Conservation (phyloP, 805 yeast genomes). For the Candida schatavii region DNA sequence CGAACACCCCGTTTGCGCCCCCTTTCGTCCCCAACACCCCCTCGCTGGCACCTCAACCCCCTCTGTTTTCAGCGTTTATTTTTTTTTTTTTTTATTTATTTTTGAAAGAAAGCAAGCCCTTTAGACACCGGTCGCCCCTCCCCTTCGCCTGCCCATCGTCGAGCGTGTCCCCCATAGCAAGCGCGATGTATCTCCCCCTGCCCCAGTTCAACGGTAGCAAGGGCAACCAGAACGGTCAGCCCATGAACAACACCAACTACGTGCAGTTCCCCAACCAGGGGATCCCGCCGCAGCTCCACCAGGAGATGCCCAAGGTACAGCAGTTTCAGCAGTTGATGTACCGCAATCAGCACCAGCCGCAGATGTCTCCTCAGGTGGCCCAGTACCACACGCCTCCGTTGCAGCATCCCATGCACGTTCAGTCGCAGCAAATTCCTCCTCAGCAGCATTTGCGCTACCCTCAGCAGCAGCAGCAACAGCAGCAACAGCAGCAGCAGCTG, state of each 20-base stretch:
- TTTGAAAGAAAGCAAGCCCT: conserved; percentile 8
- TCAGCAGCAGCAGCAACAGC: conserved; percentile 12
- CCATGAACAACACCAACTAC: conserved; percentile 3
- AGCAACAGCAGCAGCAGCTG: conserved; percentile 12
- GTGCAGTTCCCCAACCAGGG: conserved; percentile 5
- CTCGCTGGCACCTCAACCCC: too few relatives aligned
- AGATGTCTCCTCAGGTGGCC: conserved; percentile 3
- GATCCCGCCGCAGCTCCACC: conserved; percentile 9
- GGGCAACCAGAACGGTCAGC: conserved; percentile 3
- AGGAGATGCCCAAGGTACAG: conserved; percentile 7
- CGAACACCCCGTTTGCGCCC: too few relatives aligned
- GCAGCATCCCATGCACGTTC: conserved; percentile 5
- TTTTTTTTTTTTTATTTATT: conserved; percentile 6
- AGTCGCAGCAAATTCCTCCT: background rate
- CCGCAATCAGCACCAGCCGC: conserved; percentile 6
- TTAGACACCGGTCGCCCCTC: too few relatives aligned
- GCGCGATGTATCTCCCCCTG: conserved; percentile 5
- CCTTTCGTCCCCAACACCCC: too few relatives aligned
- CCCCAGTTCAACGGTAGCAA: conserved; percentile 6
- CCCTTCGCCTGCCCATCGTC: too few relatives aligned
- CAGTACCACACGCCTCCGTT: conserved; percentile 3
- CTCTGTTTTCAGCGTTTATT: background rate
- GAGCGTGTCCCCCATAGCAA: too few relatives aligned
- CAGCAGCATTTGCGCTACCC: conserved; percentile 10
- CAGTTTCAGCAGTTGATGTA: conserved; percentile 7